Conservation (phyloP, 306 rosid species). For the Ochetophila trinervis region DNA sequence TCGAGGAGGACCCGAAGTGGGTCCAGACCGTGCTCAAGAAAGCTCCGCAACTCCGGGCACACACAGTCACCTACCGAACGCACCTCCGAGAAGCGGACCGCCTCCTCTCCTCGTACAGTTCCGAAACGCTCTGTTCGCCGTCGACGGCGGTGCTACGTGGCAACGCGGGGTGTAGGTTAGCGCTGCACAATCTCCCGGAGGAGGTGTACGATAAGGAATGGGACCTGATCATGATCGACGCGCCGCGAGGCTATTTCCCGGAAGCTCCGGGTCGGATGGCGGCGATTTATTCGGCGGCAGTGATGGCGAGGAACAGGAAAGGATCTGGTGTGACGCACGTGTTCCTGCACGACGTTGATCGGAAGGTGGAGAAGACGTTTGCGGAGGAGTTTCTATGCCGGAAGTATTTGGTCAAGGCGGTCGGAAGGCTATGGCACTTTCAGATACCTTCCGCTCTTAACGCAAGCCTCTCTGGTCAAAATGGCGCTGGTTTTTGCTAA, state of each 20-base stretch:
- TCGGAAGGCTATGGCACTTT: conserved; percentile 82
- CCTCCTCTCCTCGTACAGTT: conserved; percentile 37
- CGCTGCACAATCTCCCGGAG: conserved; percentile 62
- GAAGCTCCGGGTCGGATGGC: conserved; percentile 93
- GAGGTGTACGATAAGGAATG: conserved; percentile 75
- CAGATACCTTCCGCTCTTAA: conserved; percentile 52
- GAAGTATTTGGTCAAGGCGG: conserved; percentile 49
- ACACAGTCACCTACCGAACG: conserved; percentile 58
- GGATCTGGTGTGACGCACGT: conserved; percentile 81
- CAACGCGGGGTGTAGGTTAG: conserved; percentile 55
- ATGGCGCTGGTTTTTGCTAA: conserved; percentile 41
- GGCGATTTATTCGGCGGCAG: conserved; percentile 84
- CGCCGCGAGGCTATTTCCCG: conserved; percentile 72
- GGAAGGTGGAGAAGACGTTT: conserved; percentile 75
- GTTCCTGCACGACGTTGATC: conserved; percentile 79
- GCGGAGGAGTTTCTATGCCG: conserved; percentile 77
- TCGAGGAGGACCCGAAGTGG: conserved; percentile 92
- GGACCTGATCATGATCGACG: conserved; percentile 93
- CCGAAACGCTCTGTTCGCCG: conserved; percentile 48
- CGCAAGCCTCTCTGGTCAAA: not conserved
- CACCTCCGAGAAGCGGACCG: conserved; percentile 57
- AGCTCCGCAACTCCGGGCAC: conserved; percentile 60
- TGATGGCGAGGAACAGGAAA: conserved; percentile 68
- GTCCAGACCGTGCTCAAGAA: conserved; percentile 60
- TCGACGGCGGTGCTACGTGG: conserved; percentile 44